phyloP scores from a whole-genome alignment of 75 land plant genomes.

The Picea glauca region DNA sequence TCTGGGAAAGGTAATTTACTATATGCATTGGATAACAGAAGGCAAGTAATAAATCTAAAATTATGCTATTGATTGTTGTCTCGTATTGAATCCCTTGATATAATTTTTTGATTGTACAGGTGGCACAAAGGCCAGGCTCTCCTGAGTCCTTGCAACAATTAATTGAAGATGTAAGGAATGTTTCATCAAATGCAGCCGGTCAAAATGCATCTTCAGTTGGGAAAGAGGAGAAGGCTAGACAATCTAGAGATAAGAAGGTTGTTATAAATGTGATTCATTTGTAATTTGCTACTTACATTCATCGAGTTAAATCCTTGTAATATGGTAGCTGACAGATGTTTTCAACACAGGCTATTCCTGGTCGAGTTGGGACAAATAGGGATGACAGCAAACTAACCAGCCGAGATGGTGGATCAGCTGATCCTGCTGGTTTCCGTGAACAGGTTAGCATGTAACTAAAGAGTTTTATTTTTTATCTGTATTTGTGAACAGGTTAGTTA shows the following conservation, averaged over 20 bases:
- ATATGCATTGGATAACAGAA: too few relatives aligned
- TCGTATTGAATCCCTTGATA: background rate
- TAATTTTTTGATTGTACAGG: constrained; percentile 28
- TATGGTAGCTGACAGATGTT: background rate
- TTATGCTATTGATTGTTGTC: too few relatives aligned
- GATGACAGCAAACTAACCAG: constrained; percentile 46
- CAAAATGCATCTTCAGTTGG: constrained; percentile 24
- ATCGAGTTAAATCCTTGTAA: background rate
- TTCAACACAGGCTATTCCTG: constrained; percentile 33
- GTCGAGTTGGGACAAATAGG: constrained; percentile 34
- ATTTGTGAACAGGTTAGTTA: constrained; percentile 36
- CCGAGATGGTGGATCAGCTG: constrained; percentile 43
- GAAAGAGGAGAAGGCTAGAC: constrained; percentile 68
- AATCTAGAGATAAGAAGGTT: constrained; percentile 75
- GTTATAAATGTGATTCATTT: background rate
- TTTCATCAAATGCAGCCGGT: constrained; percentile 21
- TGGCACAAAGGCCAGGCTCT: constrained; percentile 84
- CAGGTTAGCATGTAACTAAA: constrained; percentile 47
- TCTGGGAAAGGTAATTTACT: constrained; percentile 57
- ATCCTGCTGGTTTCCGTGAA: constrained; percentile 78
- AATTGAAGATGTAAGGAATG: constrained; percentile 72
- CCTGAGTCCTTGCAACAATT: constrained; percentile 89
- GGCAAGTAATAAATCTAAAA: too few relatives aligned
- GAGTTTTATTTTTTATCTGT: background rate
- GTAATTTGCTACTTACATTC: background rate